phyloP scores from a whole-genome alignment of 441 rosid species.

The Croton laevigatus region DNA sequence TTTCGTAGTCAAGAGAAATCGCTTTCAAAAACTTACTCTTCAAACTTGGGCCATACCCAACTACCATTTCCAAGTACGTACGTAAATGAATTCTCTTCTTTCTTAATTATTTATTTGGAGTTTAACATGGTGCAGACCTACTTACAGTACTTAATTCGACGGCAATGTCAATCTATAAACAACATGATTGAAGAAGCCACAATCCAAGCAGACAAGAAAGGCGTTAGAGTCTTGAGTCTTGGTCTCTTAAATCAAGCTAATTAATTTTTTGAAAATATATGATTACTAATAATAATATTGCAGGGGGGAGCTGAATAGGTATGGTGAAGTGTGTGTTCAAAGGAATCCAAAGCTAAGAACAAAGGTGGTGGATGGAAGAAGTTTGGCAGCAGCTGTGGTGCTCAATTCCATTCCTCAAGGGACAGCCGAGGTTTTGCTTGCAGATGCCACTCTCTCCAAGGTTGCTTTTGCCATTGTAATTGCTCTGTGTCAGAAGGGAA shows the following conservation, averaged over 20 bases:
- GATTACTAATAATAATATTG: background rate
- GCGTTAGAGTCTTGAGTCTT: constrained; percentile 61
- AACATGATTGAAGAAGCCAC: constrained; percentile 57
- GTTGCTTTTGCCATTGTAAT: constrained; percentile 49
- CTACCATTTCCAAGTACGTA: constrained; percentile 49
- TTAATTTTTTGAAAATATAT: background rate
- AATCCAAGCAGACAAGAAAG: constrained; percentile 57
- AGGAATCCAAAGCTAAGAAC: constrained; percentile 45
- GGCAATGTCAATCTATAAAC: constrained; percentile 52
- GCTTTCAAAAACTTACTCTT: constrained; percentile 37
- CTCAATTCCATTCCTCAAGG: constrained; percentile 58
- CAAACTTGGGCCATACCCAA: constrained; percentile 76
- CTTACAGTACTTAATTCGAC: constrained; percentile 44
- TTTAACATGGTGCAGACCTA: background rate
- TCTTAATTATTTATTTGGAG: too few species aligned
- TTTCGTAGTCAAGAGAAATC: constrained; percentile 47
- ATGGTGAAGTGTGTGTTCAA: constrained; percentile 41
- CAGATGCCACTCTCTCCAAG: constrained; percentile 39
- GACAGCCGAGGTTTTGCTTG: constrained; percentile 43
- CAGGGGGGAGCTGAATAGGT: constrained; percentile 49
- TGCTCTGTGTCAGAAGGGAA: constrained; percentile 39
- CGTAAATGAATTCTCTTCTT: background rate
- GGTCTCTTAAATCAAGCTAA: constrained; percentile 72
- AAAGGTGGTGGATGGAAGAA: constrained; percentile 69
- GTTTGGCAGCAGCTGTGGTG: constrained; percentile 56